phyloP scores from a whole-genome alignment of 1,284 basidiomycete species.

The Boletus semigastroideus region DNA sequence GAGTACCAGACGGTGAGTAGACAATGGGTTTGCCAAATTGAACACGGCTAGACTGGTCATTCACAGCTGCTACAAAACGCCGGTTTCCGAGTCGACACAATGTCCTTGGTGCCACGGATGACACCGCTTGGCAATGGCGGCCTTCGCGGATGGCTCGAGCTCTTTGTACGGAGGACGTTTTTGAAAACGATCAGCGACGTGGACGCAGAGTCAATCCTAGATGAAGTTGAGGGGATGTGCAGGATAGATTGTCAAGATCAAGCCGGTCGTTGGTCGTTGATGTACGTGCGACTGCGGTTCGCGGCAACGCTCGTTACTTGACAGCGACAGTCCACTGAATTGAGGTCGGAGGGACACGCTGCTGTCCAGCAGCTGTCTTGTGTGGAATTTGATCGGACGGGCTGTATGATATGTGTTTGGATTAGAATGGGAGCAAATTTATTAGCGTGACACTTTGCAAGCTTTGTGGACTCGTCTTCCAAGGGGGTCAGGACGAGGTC shows the following conservation, averaged over 20 bases:
- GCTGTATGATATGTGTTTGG: neutral
- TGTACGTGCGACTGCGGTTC: slow-evolving; percentile 73
- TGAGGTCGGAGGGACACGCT: neutral
- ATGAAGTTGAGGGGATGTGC: slow-evolving; percentile 63
- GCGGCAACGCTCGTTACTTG: slow-evolving; percentile 30
- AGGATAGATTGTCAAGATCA: slow-evolving; percentile 58
- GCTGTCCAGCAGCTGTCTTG: neutral
- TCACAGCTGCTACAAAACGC: slow-evolving; percentile 54
- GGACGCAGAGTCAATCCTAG: slow-evolving; percentile 59
- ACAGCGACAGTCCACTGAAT: slow-evolving; percentile 18
- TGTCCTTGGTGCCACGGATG: slow-evolving; percentile 65
- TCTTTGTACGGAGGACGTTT: slow-evolving; percentile 63
- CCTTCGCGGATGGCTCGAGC: slow-evolving; percentile 67
- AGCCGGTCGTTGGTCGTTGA: slow-evolving; percentile 63
- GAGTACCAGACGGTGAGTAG: slow-evolving; percentile 58
- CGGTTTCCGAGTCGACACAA: slow-evolving; percentile 54
- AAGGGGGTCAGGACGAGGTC: neutral
- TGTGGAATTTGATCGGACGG: slow-evolving; percentile 2
- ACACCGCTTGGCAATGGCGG: slow-evolving; percentile 61
- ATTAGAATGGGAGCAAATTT: slow-evolving; percentile 8
- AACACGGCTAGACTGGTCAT: neutral
- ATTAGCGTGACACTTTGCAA: neutral
- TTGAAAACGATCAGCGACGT: slow-evolving; percentile 50
- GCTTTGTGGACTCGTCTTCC: neutral
- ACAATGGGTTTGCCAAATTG: neutral